Evolutionary conservation across 2,329 filamentous ascomycete species (phyloP).

Genomic region (Stagonosporopsis vannaccii): DNA sequence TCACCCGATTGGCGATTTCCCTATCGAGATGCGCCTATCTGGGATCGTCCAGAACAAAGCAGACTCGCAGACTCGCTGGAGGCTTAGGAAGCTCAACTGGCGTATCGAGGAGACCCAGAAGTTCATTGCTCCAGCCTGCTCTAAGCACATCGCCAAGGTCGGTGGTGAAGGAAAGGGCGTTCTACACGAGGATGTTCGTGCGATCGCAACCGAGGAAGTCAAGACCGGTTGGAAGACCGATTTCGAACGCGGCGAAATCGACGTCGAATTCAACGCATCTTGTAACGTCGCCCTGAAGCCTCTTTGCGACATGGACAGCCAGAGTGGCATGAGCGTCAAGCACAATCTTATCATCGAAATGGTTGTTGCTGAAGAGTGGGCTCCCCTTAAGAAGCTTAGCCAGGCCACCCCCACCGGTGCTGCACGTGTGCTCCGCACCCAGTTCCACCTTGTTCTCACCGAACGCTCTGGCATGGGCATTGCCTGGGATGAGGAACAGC

Average conservation of each 20-base stretch:
- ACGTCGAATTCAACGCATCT: slow-evolving; percentile 76
- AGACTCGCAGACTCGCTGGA: slow-evolving; percentile 80
- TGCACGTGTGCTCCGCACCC: slow-evolving; percentile 89
- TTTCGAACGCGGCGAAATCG: slow-evolving; percentile 75
- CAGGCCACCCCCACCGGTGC: slow-evolving; percentile 86
- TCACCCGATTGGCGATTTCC: slow-evolving; percentile 84
- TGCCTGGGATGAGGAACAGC: slow-evolving; percentile 95
- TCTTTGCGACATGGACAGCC: slow-evolving; percentile 78
- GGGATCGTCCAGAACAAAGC: slow-evolving; percentile 79
- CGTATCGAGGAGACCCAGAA: slow-evolving; percentile 87
- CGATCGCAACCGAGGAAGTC: slow-evolving; percentile 81
- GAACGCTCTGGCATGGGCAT: slow-evolving; percentile 87
- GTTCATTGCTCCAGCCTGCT: slow-evolving; percentile 79
- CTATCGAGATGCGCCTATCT: slow-evolving; percentile 79
- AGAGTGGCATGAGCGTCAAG: slow-evolving; percentile 77
- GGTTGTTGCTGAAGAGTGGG: slow-evolving; percentile 91
- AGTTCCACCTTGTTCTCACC: slow-evolving; percentile 83
- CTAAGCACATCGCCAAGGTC: slow-evolving; percentile 73
- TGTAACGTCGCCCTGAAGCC: slow-evolving; percentile 69
- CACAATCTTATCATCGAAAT: slow-evolving; percentile 92
- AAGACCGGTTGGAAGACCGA: slow-evolving; percentile 91
- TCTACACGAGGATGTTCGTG: slow-evolving; percentile 75
- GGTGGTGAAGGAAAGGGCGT: slow-evolving; percentile 73
- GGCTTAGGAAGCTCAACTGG: slow-evolving; percentile 90
- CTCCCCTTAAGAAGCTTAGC: slow-evolving; percentile 71